Conservation (phyloP, 441 rosid species). For the Gossypium lobatum region DNA sequence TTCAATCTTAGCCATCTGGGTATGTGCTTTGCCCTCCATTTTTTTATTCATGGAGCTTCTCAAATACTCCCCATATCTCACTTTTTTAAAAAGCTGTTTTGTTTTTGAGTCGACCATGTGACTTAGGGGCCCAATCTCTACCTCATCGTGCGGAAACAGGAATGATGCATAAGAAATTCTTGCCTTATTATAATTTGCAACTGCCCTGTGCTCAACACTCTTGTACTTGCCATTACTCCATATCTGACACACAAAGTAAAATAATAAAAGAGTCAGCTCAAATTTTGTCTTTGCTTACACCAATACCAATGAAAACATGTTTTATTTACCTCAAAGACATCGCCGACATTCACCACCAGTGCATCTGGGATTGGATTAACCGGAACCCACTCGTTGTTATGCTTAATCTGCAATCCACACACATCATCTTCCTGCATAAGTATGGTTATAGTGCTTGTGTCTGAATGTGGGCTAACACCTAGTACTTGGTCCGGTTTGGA, state of each 20-base stretch:
- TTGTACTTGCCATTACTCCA: conserved; percentile 22
- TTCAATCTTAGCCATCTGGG: conserved; percentile 10
- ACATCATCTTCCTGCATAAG: conserved; percentile 15
- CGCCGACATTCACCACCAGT: conserved; percentile 23
- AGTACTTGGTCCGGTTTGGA: conserved; percentile 16
- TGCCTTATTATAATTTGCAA: conserved; percentile 8
- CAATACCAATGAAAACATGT: neutral
- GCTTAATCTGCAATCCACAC: conserved; percentile 22
- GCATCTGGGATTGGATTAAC: conserved; percentile 24
- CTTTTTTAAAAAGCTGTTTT: conserved; percentile 10
- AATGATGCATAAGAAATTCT: conserved; percentile 23
- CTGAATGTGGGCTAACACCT: conserved; percentile 25
- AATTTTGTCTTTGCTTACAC: neutral
- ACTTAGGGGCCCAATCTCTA: conserved; percentile 21
- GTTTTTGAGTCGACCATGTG: conserved; percentile 6
- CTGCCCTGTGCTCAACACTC: conserved; percentile 22
- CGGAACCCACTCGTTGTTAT: conserved; percentile 16
- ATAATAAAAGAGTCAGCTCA: neutral
- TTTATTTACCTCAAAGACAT: conserved; percentile 19
- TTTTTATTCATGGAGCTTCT: conserved; percentile 18
- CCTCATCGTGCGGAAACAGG: conserved; percentile 16
- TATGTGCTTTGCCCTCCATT: conserved; percentile 20
- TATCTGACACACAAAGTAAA: conserved; percentile 9
- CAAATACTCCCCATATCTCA: conserved; percentile 18
- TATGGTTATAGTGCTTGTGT: conserved; percentile 20